A percentile compares a stretch with the other conserved stretches of the same genome.
Conservation (phyloP, 2,329 filamentous ascomycete species). For the Lecanicillium sp. region DNA sequence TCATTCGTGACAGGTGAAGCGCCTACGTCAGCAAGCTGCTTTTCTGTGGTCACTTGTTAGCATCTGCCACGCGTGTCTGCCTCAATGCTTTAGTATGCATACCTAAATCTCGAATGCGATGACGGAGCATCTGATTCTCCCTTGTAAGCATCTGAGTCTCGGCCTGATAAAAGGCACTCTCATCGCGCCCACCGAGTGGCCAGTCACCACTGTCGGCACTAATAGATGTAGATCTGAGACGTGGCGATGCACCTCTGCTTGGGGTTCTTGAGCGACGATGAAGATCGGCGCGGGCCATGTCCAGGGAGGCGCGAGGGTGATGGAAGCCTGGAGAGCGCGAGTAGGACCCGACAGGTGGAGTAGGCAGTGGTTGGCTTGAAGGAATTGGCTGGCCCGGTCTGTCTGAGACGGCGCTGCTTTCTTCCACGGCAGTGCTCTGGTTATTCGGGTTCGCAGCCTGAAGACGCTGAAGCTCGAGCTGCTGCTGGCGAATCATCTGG, state of each 20-base stretch:
- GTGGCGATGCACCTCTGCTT: constrained; percentile 48
- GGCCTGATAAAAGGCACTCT: constrained; percentile 72
- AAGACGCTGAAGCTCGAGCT: constrained; percentile 58
- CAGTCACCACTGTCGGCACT: constrained; percentile 53
- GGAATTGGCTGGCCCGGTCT: constrained; percentile 30
- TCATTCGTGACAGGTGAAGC: constrained; percentile 27
- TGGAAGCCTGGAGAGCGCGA: constrained; percentile 42
- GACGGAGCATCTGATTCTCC: constrained; percentile 76
- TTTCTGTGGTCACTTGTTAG: constrained; percentile 30
- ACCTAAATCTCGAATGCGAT: constrained; percentile 67
- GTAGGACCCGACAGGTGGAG: constrained; percentile 30
- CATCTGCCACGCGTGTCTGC: constrained; percentile 1
- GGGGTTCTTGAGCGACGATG: constrained; percentile 50
- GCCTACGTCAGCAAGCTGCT: constrained; percentile 40
- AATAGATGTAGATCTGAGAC: constrained; percentile 49
- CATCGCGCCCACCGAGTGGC: constrained; percentile 58
- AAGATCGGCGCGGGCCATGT: constrained; percentile 47
- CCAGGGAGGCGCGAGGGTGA: constrained; percentile 49
- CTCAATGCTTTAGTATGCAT: constrained; percentile 9
- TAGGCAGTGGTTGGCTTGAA: constrained; percentile 23
- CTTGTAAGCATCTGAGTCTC: constrained; percentile 70
- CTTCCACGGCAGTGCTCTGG: constrained; percentile 36
- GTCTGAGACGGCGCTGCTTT: constrained; percentile 40
- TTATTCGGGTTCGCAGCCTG: constrained; percentile 34
- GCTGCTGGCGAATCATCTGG: constrained; percentile 68